Base-by-base conservation (phyloP, 2,329 filamentous ascomycete genomes). In the Aspergillus amoenus region DNA sequence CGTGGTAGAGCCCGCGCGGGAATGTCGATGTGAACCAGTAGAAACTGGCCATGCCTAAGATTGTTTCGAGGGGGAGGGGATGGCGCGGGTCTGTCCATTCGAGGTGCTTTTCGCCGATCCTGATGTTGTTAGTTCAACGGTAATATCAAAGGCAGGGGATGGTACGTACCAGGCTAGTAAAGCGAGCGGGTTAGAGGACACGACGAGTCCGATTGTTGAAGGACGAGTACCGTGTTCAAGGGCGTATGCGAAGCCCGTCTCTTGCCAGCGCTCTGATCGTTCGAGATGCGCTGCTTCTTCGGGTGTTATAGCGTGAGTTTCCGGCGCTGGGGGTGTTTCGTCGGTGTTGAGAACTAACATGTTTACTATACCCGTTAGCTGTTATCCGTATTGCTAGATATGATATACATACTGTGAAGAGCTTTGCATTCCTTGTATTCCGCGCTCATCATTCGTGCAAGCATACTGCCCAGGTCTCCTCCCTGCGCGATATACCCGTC, bases 21-120 rank as follows among this genome's bases (percentile, higher is more conserved):
- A 71, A 72, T 2, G 71, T 71, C n/a, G 72, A 65, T 1, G 73
- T 76, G 7, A 76, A 59, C 74, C 74, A 76, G 46, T 76, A 76
- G 7, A 76, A 55, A 9, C 68, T 70, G 15, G 70, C 61, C 1
- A 68, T 66, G 30, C 71, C 68, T 15, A 76, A 61, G 21, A 76
- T 74, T 0, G 69, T 66, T 3, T 72, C 56, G 8, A 66, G 52
- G 1, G 69, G 46, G 11, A 73, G 64, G 1, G 70, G 64, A 1
- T 70, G 63, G 1, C 40, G 40, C 0, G 50, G 50, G 34, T 75
- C 73, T 1, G 68, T 68, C 73, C 73, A 76, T 52, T 72, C 66
- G 21, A 72, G 56, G 41, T 70, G 73, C 27, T 74, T 76, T 52
- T 76, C 73, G 11, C 73, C 73, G 52, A 73, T 58, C 73, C 78